phyloP scores from a whole-genome alignment of 441 rosid species.

The Adansonia gregorii region DNA sequence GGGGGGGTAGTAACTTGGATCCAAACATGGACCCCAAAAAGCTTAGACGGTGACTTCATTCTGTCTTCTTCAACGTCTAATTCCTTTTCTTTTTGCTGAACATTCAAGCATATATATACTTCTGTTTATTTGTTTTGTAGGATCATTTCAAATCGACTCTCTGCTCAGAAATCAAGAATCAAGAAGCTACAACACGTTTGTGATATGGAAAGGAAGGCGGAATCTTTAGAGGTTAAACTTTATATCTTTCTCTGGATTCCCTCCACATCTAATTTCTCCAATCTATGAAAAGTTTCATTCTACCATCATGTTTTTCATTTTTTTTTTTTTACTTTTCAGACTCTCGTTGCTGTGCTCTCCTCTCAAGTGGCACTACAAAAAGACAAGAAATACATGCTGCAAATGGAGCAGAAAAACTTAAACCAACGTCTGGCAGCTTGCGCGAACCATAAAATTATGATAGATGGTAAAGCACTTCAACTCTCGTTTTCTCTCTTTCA shows the following conservation, averaged over 20 bases:
- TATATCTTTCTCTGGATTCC: slow-evolving; percentile 6
- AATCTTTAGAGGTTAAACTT: slow-evolving; percentile 34
- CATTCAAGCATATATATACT: background rate
- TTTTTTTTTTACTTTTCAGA: slow-evolving; percentile 22
- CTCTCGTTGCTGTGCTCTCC: slow-evolving; percentile 27
- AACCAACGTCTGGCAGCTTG: slow-evolving; percentile 23
- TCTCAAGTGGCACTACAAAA: slow-evolving; percentile 32
- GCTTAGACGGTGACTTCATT: slow-evolving; percentile 37
- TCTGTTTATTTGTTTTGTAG: slow-evolving; percentile 25
- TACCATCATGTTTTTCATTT: background rate
- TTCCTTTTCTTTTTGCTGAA: background rate
- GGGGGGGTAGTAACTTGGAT: slow-evolving; percentile 14
- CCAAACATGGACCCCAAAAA: slow-evolving; percentile 37
- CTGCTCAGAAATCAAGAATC: slow-evolving; percentile 46
- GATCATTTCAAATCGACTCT: slow-evolving; percentile 39
- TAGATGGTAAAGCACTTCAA: slow-evolving; percentile 29
- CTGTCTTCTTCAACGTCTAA: background rate
- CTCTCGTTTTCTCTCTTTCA: background rate
- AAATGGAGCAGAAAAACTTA: slow-evolving; percentile 33
- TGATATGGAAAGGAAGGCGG: slow-evolving; percentile 37
- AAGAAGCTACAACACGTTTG: slow-evolving; percentile 35
- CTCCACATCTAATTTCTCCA: background rate
- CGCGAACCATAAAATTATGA: slow-evolving; percentile 2
- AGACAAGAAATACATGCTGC: slow-evolving; percentile 17
- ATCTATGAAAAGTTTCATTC: background rate